Percentiles rank a stretch among this genome's conserved stretches.
Conservation (phyloP, 352 stramenopile genomes). For the Phytopythium helicoides region DNA sequence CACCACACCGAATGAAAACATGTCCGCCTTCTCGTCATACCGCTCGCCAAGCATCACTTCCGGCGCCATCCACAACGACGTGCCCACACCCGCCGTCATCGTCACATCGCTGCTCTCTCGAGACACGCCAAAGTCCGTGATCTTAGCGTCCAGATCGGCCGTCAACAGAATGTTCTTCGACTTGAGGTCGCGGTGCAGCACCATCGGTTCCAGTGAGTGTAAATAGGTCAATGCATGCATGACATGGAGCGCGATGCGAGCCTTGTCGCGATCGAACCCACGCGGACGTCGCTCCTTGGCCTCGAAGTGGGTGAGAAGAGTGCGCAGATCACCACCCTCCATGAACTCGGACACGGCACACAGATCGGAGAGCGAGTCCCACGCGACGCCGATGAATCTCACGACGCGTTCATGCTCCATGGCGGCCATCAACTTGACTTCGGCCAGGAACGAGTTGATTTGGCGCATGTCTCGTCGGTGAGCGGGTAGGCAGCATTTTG, state of each 20-base stretch:
- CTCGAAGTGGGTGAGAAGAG: slow-evolving; percentile 25
- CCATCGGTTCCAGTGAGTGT: slow-evolving; percentile 32
- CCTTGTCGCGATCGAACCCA: slow-evolving; percentile 38
- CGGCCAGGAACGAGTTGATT: slow-evolving; percentile 38
- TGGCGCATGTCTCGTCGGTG: slow-evolving; percentile 23
- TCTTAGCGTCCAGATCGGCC: slow-evolving; percentile 22
- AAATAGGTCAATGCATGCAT: slow-evolving; percentile 38
- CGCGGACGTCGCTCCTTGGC: slow-evolving; percentile 20
- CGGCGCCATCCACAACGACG: too few relatives aligned
- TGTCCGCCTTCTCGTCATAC: slow-evolving; percentile 38
- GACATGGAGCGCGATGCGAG: slow-evolving; percentile 25
- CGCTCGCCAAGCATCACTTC: slow-evolving; percentile 38
- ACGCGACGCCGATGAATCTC: slow-evolving; percentile 42
- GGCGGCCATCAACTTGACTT: slow-evolving; percentile 44
- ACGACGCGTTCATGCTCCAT: slow-evolving; percentile 44
- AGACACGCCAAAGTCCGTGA: slow-evolving; percentile 51
- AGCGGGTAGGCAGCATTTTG: slow-evolving; percentile 40
- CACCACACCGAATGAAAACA: slow-evolving; percentile 52
- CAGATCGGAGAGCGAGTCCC: slow-evolving; percentile 43
- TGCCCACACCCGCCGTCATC: slow-evolving; percentile 36
- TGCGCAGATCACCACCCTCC: slow-evolving; percentile 38
- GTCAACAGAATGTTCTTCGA: slow-evolving; percentile 57
- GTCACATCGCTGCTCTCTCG: slow-evolving; percentile 24
- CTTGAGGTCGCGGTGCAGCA: too few relatives aligned
- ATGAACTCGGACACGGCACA: slow-evolving; percentile 43